phyloP scores from a whole-genome alignment of 495 filamentous ascomycete species.

The Astrothelium macrocarpum region DNA sequence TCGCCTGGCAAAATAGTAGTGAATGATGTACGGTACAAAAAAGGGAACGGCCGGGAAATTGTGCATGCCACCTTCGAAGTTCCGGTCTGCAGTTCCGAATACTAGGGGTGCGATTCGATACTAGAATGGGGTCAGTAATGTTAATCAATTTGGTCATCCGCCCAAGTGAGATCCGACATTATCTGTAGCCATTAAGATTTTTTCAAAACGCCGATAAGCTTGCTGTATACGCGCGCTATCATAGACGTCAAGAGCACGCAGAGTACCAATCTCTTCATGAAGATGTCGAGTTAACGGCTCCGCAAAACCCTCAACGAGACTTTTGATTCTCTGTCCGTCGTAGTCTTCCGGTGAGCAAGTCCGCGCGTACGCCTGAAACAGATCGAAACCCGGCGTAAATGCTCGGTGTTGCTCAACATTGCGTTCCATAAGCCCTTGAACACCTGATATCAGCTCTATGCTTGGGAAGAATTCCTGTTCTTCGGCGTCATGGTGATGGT shows the following conservation, averaged over 20 bases:
- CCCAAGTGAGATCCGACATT: slow-evolving; percentile 14
- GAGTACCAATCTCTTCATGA: slow-evolving; percentile 40
- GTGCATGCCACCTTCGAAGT: slow-evolving; percentile 27
- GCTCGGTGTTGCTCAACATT: slow-evolving; percentile 40
- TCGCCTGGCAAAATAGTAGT: slow-evolving; percentile 22
- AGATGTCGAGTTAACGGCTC: slow-evolving; percentile 32
- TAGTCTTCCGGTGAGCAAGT: slow-evolving; percentile 27
- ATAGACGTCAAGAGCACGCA: slow-evolving; percentile 23
- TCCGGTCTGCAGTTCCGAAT: slow-evolving; percentile 26
- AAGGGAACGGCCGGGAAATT: slow-evolving; percentile 26
- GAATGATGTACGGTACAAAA: slow-evolving; percentile 26
- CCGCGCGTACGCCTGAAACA: slow-evolving; percentile 29
- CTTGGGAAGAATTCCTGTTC: slow-evolving; percentile 29
- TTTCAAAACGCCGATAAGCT: slow-evolving; percentile 20
- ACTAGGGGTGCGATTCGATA: slow-evolving; percentile 27
- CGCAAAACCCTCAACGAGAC: slow-evolving; percentile 38
- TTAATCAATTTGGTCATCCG: slow-evolving; percentile 7
- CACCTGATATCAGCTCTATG: slow-evolving; percentile 25
- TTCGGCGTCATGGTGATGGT: slow-evolving; percentile 33
- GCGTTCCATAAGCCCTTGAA: slow-evolving; percentile 22
- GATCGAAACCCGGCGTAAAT: slow-evolving; percentile 33
- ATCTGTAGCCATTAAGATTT: slow-evolving; percentile 18
- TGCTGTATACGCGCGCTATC: slow-evolving; percentile 22
- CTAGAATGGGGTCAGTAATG: slow-evolving; percentile 18
- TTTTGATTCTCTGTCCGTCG: slow-evolving; percentile 29